Percentiles rank a stretch among this genome's conserved stretches.
phyloP scores from a whole-genome alignment of 352 stramenopile genomes.

The Pilasporangium apinafurcum region DNA sequence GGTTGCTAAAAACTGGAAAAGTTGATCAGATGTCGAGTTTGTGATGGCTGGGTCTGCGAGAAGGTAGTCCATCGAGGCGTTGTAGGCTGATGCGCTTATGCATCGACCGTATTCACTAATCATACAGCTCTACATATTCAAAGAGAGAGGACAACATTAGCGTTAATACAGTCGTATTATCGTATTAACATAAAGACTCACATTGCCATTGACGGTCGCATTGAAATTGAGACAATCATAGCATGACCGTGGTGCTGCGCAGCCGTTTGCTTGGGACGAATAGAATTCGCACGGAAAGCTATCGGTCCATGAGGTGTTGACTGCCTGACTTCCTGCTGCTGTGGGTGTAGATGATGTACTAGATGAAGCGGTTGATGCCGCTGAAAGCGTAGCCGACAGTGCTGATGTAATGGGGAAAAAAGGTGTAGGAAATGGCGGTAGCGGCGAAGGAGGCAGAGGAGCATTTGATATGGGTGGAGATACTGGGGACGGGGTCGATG shows the following conservation, averaged over 20 bases:
- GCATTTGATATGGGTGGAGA: too few relatives aligned
- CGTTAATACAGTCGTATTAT: too few relatives aligned
- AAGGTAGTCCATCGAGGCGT: conserved; percentile 4
- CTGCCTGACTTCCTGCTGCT: conserved; percentile 5
- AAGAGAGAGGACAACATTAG: too few relatives aligned
- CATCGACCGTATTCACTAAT: conserved; percentile 16
- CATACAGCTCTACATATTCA: too few relatives aligned
- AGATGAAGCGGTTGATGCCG: conserved; percentile 6
- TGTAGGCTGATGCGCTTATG: conserved; percentile 1
- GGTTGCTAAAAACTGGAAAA: conserved; percentile 17
- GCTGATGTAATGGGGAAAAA: too few relatives aligned
- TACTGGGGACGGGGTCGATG: too few relatives aligned
- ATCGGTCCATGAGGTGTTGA: too few relatives aligned
- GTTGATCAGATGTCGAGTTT: not conserved
- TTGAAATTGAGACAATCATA: conserved; percentile 50
- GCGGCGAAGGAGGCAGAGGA: too few relatives aligned
- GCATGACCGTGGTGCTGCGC: conserved; percentile 31
- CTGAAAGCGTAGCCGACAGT: too few relatives aligned
- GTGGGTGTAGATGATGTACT: conserved; percentile 4
- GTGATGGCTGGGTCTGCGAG: not conserved
- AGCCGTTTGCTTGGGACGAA: conserved; percentile 25
- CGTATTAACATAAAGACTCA: too few relatives aligned
- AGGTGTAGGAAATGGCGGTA: too few relatives aligned
- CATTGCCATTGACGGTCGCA: conserved; percentile 19
- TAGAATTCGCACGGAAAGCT: conserved; percentile 32